These are phyloP conservation scores for Agroathelia rolfsii DNA, from an alignment of 1,284 basidiomycete species.

Conservation along the genomic window DNA sequence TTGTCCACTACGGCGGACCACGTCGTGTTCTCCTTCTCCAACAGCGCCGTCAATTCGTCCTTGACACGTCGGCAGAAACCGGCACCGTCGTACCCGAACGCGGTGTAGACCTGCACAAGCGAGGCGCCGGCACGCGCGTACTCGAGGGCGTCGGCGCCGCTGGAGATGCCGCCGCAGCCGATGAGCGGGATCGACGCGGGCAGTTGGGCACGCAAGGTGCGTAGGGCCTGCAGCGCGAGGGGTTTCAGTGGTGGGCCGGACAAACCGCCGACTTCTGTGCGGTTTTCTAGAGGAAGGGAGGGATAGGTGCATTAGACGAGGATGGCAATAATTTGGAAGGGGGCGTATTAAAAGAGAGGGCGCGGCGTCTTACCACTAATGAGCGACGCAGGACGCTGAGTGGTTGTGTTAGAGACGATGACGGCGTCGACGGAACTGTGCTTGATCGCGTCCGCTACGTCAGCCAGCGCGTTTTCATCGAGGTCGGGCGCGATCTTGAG, in stretches of 20 bases:
- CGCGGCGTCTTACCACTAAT: constrained; percentile 28
- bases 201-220: constrained; percentile 66
- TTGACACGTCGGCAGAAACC: constrained; percentile 85
- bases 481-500: constrained; percentile 96
- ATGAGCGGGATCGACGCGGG: constrained; percentile 79
- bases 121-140: constrained; percentile 85
- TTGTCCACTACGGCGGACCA: constrained; percentile 63
- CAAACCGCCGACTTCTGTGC: constrained; percentile 74
- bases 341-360: constrained; percentile 21
- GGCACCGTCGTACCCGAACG: constrained; percentile 86
- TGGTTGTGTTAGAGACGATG: constrained; percentile 95
- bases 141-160: constrained; percentile 82
- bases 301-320: too few species aligned
- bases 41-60: constrained; percentile 67
- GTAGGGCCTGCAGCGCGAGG: constrained; percentile 69
- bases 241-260: constrained; percentile 86
- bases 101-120: constrained; percentile 87
- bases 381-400: constrained; percentile 64
- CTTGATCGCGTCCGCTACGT: constrained; percentile 79
- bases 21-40: constrained; percentile 56
- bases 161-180: constrained; percentile 87
- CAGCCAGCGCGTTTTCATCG: constrained; percentile 67
- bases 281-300: constrained; percentile 42
- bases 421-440: constrained; percentile 81
- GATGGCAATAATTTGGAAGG: too few species aligned